Evolutionary conservation across 257 asterid genomes (phyloP).

Genomic region (Capsicum rhomboideum): DNA sequence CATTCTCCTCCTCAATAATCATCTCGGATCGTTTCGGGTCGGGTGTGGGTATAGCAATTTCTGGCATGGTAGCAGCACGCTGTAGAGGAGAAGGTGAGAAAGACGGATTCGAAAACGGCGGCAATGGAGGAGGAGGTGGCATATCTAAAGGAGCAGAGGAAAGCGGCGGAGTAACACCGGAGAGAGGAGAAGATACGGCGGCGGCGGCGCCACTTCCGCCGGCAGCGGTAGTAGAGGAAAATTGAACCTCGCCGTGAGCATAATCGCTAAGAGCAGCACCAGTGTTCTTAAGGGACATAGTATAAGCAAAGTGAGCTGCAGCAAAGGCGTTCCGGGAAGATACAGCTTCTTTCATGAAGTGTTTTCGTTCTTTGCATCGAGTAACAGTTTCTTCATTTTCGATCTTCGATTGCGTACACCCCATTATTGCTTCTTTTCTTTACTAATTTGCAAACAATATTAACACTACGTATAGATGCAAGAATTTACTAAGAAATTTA

Average conservation of each 20-base stretch:
- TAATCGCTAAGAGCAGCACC: constrained; percentile 96
- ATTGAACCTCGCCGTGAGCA: constrained; percentile 70
- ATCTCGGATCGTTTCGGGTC: constrained; percentile 43
- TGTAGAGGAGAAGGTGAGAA: constrained; percentile 53
- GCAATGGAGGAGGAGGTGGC: constrained; percentile 47
- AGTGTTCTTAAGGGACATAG: constrained; percentile 74
- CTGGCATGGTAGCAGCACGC: constrained; percentile 85
- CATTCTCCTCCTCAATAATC: constrained; percentile 68
- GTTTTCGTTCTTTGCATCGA: constrained; percentile 88
- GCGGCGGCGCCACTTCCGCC: constrained; percentile 7
- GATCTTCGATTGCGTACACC: constrained; percentile 87
- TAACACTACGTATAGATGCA: neutral
- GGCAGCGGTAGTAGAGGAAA: constrained; percentile 14
- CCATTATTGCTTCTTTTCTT: constrained; percentile 32
- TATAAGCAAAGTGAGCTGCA: constrained; percentile 82
- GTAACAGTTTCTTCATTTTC: constrained; percentile 82
- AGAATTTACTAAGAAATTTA: neutral
- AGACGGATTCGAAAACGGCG: constrained; percentile 63
- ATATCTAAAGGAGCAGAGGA: constrained; percentile 44
- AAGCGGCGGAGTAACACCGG: constrained; percentile 22
- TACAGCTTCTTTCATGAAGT: constrained; percentile 74
- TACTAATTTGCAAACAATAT: neutral
- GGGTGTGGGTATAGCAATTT: constrained; percentile 39
- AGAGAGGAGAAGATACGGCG: constrained; percentile 17
- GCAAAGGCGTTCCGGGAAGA: constrained; percentile 82